Evolutionary conservation across 2,329 filamentous ascomycete species (phyloP).

Genomic region (Fusarium chaquense): DNA sequence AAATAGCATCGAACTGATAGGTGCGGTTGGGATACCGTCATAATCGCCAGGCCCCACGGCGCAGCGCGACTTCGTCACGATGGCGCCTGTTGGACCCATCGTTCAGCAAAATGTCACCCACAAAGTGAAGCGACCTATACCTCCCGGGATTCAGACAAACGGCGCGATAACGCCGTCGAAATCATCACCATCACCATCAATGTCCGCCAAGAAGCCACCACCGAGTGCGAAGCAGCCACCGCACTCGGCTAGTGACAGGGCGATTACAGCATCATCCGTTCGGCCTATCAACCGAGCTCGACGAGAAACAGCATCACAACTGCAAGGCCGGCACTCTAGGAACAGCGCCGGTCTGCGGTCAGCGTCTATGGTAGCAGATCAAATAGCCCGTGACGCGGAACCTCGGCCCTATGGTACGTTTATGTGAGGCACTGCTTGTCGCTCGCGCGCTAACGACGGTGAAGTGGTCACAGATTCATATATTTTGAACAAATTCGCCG

Average conservation of each 20-base stretch:
- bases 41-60: conserved; percentile 39
- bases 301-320: conserved; percentile 65
- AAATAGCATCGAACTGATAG: conserved; percentile 33
- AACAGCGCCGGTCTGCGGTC: conserved; percentile 64
- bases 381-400: conserved; percentile 54
- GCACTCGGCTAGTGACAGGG: conserved; percentile 53
- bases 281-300: conserved; percentile 69
- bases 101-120: conserved; percentile 57
- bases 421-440: neutral
- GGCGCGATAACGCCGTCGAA: conserved; percentile 65
- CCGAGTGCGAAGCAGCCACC: conserved; percentile 57
- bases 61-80: conserved; percentile 53
- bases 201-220: conserved; percentile 67
- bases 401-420: conserved; percentile 65
- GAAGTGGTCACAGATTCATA: conserved; percentile 79
- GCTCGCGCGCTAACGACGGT: conserved; percentile 40
- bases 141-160: conserved; percentile 75
- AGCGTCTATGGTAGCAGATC: conserved; percentile 61
- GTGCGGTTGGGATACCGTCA: conserved; percentile 24
- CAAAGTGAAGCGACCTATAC: conserved; percentile 77
- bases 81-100: conserved; percentile 68
- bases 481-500: conserved; percentile 83
- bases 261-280: conserved; percentile 56
- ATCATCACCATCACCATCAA: conserved; percentile 69
- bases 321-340: conserved; percentile 61